Evolutionary conservation across 108 stramenopile genomes (phyloP), one percentile per base, ranked within the genome.

Genomic region (Cyclotella atomus): DNA sequence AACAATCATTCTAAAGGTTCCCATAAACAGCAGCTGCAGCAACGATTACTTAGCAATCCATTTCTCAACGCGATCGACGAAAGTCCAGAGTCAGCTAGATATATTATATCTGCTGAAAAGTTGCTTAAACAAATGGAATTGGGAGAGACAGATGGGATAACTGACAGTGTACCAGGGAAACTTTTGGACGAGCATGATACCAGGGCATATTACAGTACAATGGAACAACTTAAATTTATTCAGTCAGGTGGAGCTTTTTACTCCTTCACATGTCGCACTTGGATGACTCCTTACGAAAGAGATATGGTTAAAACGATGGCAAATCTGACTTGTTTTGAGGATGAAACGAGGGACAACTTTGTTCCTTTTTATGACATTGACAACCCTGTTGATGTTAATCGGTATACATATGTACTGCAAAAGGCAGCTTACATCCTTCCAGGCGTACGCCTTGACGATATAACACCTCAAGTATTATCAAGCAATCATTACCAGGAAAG

Each of bases 341-440:
- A 57, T 30, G 56, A 57, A 57, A 57, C 56, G 4, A 57, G 12
- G 30, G 56, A 57, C 29, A 57, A 57, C 32, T 57, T 32, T 30
- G 56, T 57, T 9, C 56, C 56, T 57, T 3, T 30, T n/a, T 57
- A 32, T 19, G 29, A 57, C 32, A 30, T 57, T 30, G 29, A 57
- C 12, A 30, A 57, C 30, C 30, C 56, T 14, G 29, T 32, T 1
- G 56, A 57, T 30, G 29, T 57, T 19, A 57, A n/a, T 30, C 15
- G 32, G 20, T 57, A 57, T 30, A 57, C 56, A 8, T 57, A 32
- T 57, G 30, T 57, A 32, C n/a, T 57, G 30, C 56, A 57, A 57
- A 57, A 57, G 12, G 56, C 56, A 30, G 56, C 56, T 3, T 57
- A 57, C 20, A 57, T 57, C 56, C 56, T 57, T n/a, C 56, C 56